Evolutionary conservation across 768 basidiomycete genomes (phyloP).

Genomic region (Amanita muscaria): DNA sequence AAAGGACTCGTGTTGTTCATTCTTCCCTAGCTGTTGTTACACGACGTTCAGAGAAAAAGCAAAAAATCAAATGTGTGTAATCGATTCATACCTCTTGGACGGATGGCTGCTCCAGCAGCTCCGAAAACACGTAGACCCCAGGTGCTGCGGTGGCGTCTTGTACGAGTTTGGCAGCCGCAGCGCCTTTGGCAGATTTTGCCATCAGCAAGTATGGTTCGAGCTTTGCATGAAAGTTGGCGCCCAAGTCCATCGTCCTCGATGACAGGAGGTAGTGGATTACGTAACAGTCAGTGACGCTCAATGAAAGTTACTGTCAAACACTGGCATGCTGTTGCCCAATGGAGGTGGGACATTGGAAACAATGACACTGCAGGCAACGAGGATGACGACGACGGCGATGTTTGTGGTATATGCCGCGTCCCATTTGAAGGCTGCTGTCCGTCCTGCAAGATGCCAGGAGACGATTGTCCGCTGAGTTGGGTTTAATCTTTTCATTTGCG

Average conservation of each 20-base stretch:
- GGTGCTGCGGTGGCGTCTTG: constrained; percentile 81
- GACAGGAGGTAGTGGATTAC: not conserved
- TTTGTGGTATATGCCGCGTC: constrained; percentile 84
- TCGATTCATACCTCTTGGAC: constrained; percentile 63
- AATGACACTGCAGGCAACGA: constrained; percentile 22
- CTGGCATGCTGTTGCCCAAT: constrained; percentile 85
- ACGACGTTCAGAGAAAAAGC: not conserved
- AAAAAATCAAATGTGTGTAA: not conserved
- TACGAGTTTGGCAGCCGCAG: constrained; percentile 83
- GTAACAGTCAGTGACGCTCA: not conserved
- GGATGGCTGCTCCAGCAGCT: constrained; percentile 74
- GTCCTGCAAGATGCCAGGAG: constrained; percentile 92
- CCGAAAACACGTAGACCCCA: constrained; percentile 88
- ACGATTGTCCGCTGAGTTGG: constrained; percentile 75
- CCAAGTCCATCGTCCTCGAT: constrained; percentile 46
- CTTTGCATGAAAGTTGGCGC: constrained; percentile 53
- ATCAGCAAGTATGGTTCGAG: constrained; percentile 89
- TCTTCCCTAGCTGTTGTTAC: constrained; percentile 50
- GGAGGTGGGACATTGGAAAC: constrained; percentile 68
- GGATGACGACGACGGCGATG: constrained; percentile 43
- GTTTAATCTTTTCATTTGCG: constrained; percentile 35
- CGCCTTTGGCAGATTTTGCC: constrained; percentile 87
- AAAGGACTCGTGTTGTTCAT: constrained; percentile 53
- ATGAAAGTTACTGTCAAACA: constrained; percentile 83
- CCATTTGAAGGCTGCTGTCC: constrained; percentile 95